phyloP scores from a whole-genome alignment of 2,329 filamentous ascomycete species.

The Venturia aucupariae region DNA sequence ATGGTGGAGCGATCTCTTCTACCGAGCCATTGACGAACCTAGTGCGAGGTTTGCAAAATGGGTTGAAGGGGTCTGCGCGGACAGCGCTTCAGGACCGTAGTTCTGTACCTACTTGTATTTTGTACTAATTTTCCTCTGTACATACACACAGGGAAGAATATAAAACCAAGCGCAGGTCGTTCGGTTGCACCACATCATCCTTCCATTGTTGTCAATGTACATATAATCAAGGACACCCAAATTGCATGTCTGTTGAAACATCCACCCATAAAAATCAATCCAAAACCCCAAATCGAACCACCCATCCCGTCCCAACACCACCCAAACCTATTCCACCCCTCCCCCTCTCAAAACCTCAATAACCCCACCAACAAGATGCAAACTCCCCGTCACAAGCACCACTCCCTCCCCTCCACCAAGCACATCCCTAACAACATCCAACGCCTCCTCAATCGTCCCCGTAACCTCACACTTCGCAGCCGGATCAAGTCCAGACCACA shows the following conservation, averaged over 20 bases:
- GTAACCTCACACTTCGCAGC: conserved; percentile 45
- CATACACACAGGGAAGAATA: too few species aligned
- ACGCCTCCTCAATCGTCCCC: conserved; percentile 60
- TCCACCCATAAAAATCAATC: not conserved
- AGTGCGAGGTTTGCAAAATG: conserved; percentile 16
- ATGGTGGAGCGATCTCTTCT: conserved; percentile 18
- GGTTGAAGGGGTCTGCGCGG: conserved; percentile 13
- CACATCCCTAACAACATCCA: conserved; percentile 45
- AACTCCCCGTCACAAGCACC: conserved; percentile 70
- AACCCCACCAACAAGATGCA: conserved; percentile 74
- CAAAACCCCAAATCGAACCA: not conserved
- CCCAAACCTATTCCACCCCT: not conserved
- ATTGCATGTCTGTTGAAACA: not conserved
- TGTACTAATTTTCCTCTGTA: too few species aligned
- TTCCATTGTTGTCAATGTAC: too few species aligned
- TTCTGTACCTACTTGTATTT: too few species aligned
- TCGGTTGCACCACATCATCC: too few species aligned
- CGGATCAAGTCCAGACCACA: conserved; percentile 42
- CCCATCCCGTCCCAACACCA: not conserved
- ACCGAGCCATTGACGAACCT: conserved; percentile 15
- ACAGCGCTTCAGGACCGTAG: not conserved
- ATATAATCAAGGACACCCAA: too few species aligned
- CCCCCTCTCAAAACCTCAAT: conserved; percentile 57
- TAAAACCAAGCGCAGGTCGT: too few species aligned
- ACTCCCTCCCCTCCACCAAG: conserved; percentile 32